A percentile compares a stretch with the other conserved stretches of the same genome.
These are phyloP conservation scores for Paraphoma sp. DNA, from an alignment of 2,329 filamentous ascomycete species.

Conservation along the genomic window DNA sequence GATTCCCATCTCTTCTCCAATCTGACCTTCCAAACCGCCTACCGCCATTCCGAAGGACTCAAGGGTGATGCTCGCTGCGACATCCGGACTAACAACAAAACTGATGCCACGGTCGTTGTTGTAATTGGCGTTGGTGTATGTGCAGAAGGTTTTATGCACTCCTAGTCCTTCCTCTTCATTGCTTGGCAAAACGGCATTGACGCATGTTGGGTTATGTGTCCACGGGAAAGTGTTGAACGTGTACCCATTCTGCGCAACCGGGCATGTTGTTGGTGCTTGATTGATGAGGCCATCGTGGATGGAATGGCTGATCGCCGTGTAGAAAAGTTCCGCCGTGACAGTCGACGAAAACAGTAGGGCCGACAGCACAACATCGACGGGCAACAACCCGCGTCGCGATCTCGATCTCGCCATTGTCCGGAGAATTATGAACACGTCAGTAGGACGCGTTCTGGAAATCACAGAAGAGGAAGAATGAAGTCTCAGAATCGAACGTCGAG, in stretches of 20 bases:
- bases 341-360: conserved; percentile 9
- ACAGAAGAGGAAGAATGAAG: not conserved
- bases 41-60: conserved; percentile 21
- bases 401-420: not conserved
- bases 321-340: conserved; percentile 20
- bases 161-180: conserved; percentile 8
- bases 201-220: conserved; percentile 38
- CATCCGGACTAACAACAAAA: conserved; percentile 35
- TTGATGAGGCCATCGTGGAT: conserved; percentile 28
- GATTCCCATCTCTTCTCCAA: conserved; percentile 22
- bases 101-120: conserved; percentile 36
- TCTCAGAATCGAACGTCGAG: conserved; percentile 2
- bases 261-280: conserved; percentile 21
- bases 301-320: conserved; percentile 21
- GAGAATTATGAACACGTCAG: not conserved
- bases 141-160: conserved; percentile 25
- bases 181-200: conserved; percentile 17
- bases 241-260: conserved; percentile 28
- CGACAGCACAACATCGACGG: conserved; percentile 2
- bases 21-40: conserved; percentile 12
- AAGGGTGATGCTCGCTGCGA: conserved; percentile 24
- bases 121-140: conserved; percentile 35
- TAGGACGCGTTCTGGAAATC: not conserved
- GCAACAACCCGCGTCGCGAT: conserved; percentile 1
- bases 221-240: conserved; percentile 36